Evolutionary conservation across 208 protist species (phyloP).

Genomic region (Naegleria lovaniensis): DNA sequence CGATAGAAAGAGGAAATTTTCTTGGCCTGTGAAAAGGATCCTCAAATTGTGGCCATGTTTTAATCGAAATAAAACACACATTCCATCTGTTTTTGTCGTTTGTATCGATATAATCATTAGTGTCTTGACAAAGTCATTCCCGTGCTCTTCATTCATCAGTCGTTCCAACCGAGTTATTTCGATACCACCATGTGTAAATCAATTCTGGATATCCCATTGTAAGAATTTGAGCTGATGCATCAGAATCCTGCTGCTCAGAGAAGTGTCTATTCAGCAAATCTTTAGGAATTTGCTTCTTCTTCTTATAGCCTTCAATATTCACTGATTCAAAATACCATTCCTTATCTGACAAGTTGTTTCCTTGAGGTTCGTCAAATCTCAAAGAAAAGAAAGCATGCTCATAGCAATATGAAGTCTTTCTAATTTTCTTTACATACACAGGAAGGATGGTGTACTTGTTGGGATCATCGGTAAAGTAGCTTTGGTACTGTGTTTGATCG

Average conservation of each 20-base stretch:
- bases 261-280: not conserved
- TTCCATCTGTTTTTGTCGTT: no score
- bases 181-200: not conserved
- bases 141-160: no score
- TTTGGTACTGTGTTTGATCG: not conserved
- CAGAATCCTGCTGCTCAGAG: not conserved
- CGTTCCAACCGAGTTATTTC: no score
- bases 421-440: not conserved
- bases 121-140: no score
- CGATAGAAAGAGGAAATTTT: constrained; percentile 14
- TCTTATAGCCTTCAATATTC: not conserved
- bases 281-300: not conserved
- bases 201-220: not conserved
- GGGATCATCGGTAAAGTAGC: not conserved
- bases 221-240: not conserved
- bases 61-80: not conserved
- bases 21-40: not conserved
- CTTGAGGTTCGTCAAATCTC: not conserved
- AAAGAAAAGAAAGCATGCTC: not conserved
- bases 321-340: not conserved
- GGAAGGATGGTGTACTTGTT: not conserved
- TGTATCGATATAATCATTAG: no score
- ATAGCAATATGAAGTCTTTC: not conserved
- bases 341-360: no score
- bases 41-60: not conserved